Evolutionary conservation across 2,329 filamentous ascomycete genomes (phyloP).

Genomic region (Thelonectria rubi): DNA sequence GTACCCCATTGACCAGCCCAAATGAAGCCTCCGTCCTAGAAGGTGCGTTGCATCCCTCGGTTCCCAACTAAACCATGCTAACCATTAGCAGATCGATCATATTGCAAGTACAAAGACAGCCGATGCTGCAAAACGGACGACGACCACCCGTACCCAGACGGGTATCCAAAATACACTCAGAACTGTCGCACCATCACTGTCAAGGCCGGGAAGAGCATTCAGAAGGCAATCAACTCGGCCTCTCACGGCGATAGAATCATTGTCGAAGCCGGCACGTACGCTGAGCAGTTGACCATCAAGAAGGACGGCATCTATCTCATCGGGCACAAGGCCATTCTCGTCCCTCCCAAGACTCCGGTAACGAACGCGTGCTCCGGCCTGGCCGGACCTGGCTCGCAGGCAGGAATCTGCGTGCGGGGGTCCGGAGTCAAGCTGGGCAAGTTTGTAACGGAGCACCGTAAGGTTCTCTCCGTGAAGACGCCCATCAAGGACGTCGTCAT

Average conservation of each 20-base stretch:
- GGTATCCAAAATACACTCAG: slow-evolving; percentile 6
- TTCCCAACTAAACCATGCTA: slow-evolving; percentile 4
- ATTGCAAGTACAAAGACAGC: slow-evolving; percentile 31
- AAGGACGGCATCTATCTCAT: slow-evolving; percentile 47
- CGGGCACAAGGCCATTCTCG: slow-evolving; percentile 42
- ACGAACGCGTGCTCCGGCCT: slow-evolving; percentile 47
- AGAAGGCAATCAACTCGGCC: slow-evolving; percentile 44
- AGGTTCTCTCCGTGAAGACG: slow-evolving; percentile 39
- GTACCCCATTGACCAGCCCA: background rate
- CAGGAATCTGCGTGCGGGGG: slow-evolving; percentile 50
- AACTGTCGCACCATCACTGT: slow-evolving; percentile 30
- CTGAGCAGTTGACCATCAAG: slow-evolving; percentile 48
- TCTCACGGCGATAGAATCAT: slow-evolving; percentile 44
- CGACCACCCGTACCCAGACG: background rate
- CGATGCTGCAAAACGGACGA: slow-evolving; percentile 24
- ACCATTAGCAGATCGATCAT: slow-evolving; percentile 18
- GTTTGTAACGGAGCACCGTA: slow-evolving; percentile 45
- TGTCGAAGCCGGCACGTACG: slow-evolving; percentile 46
- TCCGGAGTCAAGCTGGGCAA: slow-evolving; percentile 36
- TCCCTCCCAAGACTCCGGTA: slow-evolving; percentile 34
- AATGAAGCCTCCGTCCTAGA: background rate
- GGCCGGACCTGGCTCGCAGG: slow-evolving; percentile 33
- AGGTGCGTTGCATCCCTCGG: background rate
- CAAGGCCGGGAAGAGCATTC: slow-evolving; percentile 41
- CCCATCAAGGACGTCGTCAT: slow-evolving; percentile 45